Evolutionary conservation across 2,329 filamentous ascomycete species (phyloP).

Genomic region (Ophiostoma ulmi): DNA sequence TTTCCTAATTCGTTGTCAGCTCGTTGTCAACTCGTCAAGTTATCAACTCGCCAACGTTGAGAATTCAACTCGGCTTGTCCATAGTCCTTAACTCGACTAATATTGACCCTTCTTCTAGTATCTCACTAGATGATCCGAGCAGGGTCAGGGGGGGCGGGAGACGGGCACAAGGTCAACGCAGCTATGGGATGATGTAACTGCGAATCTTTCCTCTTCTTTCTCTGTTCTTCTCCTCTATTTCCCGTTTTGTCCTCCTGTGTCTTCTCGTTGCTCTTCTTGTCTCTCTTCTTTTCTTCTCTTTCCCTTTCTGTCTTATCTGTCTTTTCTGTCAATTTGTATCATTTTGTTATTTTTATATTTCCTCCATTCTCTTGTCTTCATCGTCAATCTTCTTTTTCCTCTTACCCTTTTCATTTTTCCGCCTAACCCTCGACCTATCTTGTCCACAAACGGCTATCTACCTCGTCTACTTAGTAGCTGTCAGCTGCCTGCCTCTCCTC

Average conservation of each 20-base stretch:
- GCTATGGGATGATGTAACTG: slow-evolving; percentile 11
- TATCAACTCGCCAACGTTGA: neutral
- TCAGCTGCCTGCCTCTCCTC: neutral
- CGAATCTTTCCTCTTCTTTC: slow-evolving; percentile 6
- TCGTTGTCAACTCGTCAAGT: neutral
- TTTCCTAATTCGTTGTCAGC: slow-evolving; percentile 7
- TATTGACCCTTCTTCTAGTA: slow-evolving; percentile 6
- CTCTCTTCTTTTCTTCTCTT: slow-evolving; percentile 1
- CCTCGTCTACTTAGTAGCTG: neutral
- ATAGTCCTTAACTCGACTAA: neutral
- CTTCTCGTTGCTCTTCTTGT: neutral
- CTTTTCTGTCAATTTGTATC: neutral
- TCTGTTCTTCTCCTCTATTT: neutral
- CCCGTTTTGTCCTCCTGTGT: neutral
- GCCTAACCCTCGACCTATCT: neutral
- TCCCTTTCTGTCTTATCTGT: slow-evolving; percentile 7
- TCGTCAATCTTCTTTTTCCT: slow-evolving; percentile 12
- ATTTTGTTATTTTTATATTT: neutral
- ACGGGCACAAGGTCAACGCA: neutral
- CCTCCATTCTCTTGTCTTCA: neutral
- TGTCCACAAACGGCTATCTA: neutral
- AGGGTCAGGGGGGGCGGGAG: slow-evolving; percentile 11
- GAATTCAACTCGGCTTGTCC: neutral
- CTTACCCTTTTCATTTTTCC: neutral
- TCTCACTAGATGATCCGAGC: slow-evolving; percentile 9